Base-by-base conservation (phyloP, 2,329 filamentous ascomycete species). In the Ceratocystis huliohia region DNA sequence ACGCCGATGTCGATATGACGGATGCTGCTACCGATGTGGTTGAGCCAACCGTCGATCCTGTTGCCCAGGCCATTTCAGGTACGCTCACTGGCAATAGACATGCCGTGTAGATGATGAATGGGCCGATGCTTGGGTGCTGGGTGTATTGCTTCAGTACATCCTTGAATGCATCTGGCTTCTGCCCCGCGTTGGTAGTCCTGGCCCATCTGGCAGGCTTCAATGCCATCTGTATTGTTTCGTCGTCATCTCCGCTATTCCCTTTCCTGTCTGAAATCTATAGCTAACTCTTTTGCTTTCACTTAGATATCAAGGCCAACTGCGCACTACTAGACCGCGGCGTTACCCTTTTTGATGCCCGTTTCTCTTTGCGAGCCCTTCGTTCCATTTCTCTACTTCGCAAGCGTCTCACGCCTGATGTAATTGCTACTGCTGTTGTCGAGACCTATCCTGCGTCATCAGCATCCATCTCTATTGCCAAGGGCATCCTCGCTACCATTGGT, bases 301-400 rank as follows among this genome's bases (percentile, higher is more conserved):
- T 74, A 97, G 94, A 96, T 76, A 96, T 99, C 79, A 94, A 92
- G 78, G 87, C 84, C 81, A 96, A 95, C 78, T 96, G 96, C 74
- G 84, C 85, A 64, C 83, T 99, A 70, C 83, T 99, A 73, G 92
- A 96, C 74, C 88, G 91, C 73, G 94, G 92, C 70, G 93, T 99
- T 70, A 82, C 87, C 70, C 85, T 95, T 72, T 99, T 97, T 76
- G 94, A 99, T 78, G 86, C 92, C 68, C 87, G 94, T 80, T 99
- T 96, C 78, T 91, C 93, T 67, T 88, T 99, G 70, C 86, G 94
- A 74, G 94, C 94, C 69, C 84, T 99, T 70, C 88, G 94, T 73
- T 96, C 92, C 72, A 96, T 97, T 78, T 96, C 94, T 50, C 92
- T 91, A 66, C 87, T 97, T 75, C 91, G 94, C 75, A 97, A 97